Percentiles rank a stretch among this genome's conserved stretches.
Evolutionary conservation across 2,329 filamentous ascomycete species (phyloP).

Genomic region (Fusarium sulawesiense): DNA sequence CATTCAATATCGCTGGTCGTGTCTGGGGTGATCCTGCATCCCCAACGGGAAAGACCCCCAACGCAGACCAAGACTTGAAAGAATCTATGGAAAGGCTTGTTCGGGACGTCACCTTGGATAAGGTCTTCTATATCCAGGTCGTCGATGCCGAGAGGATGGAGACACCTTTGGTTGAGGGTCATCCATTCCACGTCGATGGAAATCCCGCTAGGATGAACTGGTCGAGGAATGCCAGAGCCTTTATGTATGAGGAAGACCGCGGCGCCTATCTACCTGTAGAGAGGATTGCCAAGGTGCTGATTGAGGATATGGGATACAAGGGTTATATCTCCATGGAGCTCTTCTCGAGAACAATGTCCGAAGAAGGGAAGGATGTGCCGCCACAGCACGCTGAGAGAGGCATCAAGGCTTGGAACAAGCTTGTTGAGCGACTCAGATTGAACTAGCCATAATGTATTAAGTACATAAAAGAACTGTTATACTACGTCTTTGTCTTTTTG

Average conservation of each 20-base stretch:
- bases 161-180: background rate
- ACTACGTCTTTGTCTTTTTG: background rate
- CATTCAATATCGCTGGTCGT: slow-evolving; percentile 7
- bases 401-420: background rate
- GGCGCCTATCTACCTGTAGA: background rate
- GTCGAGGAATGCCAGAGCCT: slow-evolving; percentile 13
- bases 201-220: slow-evolving; percentile 14
- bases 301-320: slow-evolving; percentile 5
- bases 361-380: slow-evolving; percentile 2
- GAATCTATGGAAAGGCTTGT: background rate
- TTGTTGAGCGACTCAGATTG: background rate
- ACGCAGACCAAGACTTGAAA: slow-evolving; percentile 15
- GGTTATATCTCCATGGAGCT: slow-evolving; percentile 17
- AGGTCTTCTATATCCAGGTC: slow-evolving; percentile 11
- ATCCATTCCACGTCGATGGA: slow-evolving; percentile 9
- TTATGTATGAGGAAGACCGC: slow-evolving; percentile 6
- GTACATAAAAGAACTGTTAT: background rate
- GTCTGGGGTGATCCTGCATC: slow-evolving; percentile 21
- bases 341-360: slow-evolving; percentile 16
- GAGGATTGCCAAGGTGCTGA: slow-evolving; percentile 2
- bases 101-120: background rate
- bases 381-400: slow-evolving; percentile 4
- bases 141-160: slow-evolving; percentile 17
- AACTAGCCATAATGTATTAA: background rate
- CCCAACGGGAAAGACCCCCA: background rate